Conservation (phyloP, 352 stramenopile species). For the Globisporangium nunn region DNA sequence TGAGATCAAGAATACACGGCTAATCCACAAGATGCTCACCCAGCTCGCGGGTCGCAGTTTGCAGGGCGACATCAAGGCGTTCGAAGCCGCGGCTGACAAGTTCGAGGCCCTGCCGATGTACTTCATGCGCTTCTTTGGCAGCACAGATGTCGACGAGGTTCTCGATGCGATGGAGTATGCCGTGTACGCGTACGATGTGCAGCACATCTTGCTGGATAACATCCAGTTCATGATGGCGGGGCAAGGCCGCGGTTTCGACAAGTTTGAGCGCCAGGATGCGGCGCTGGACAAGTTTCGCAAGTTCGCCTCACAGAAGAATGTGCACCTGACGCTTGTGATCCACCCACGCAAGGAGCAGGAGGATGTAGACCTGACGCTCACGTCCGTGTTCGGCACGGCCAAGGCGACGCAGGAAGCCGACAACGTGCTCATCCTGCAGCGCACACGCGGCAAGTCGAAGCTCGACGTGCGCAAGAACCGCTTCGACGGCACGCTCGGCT, state of each 20-base stretch:
- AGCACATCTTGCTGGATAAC: constrained; percentile 99
- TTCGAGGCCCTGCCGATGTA: constrained; percentile 96
- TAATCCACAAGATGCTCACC: constrained; percentile 98
- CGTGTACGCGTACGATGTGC: constrained; percentile 96
- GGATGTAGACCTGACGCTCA: constrained; percentile 87
- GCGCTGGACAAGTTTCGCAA: constrained; percentile 95
- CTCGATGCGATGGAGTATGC: constrained; percentile 98
- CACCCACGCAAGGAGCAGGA: constrained; percentile 99
- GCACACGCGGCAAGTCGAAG: constrained; percentile 82
- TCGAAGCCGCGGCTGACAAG: constrained; percentile 71
- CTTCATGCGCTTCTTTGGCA: constrained; percentile 98
- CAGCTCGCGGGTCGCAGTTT: constrained; percentile 85
- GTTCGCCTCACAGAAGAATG: constrained; percentile 96
- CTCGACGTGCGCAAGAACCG: constrained; percentile 97
- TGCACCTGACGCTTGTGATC: constrained; percentile 98
- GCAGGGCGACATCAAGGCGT: constrained; percentile 63
- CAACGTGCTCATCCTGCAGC: constrained; percentile 98
- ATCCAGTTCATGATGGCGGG: constrained; percentile 99
- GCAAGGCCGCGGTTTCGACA: constrained; percentile 80
- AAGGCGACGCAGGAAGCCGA: constrained; percentile 99
- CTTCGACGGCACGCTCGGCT: constrained; percentile 89
- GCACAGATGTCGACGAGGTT: constrained; percentile 91
- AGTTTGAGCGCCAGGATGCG: constrained; percentile 90
- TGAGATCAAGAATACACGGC: constrained; percentile 97
- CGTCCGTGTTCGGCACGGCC: constrained; percentile 96